A percentile compares a stretch with the other conserved stretches of the same genome.
These are phyloP conservation scores for Lentinula aciculospora DNA, from an alignment of 768 basidiomycete genomes.

Conservation along the genomic window DNA sequence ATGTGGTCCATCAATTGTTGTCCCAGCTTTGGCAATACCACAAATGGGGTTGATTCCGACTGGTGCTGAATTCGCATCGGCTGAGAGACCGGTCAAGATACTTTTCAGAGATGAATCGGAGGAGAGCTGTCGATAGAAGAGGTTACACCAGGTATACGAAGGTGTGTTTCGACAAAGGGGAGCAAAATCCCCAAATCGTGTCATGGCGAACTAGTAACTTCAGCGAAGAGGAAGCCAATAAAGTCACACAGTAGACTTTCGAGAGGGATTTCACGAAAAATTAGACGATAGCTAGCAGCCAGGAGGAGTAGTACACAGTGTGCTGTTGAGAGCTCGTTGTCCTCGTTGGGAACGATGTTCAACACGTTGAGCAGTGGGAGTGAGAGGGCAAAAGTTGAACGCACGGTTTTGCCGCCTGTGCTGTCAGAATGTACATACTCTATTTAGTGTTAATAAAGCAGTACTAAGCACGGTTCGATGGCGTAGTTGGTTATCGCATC, in stretches of 20 bases:
- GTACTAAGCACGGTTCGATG: not conserved
- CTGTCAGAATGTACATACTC: no score
- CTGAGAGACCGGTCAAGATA: slow-evolving; percentile 36
- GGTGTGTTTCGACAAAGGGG: slow-evolving; percentile 63
- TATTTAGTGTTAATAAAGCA: not conserved
- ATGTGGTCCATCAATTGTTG: slow-evolving; percentile 33
- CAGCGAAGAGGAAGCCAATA: not conserved
- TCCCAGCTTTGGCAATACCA: slow-evolving; percentile 61
- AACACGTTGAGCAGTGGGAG: not conserved
- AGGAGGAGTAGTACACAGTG: not conserved
- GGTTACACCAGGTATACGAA: slow-evolving; percentile 90
- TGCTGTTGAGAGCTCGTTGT: not conserved
- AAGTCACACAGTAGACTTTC: not conserved
- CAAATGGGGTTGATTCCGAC: slow-evolving; percentile 82
- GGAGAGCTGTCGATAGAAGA: slow-evolving; percentile 74
- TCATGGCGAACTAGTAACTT: slow-evolving; percentile 24
- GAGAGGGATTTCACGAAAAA: not conserved
- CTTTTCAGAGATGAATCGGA: slow-evolving; percentile 18
- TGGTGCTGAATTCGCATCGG: slow-evolving; percentile 49
- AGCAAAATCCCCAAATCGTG: slow-evolving; percentile 69
- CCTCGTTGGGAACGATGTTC: not conserved
- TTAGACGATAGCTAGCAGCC: no score
- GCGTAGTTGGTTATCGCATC: slow-evolving; percentile 6
- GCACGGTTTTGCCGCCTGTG: no score
- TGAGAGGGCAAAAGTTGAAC: no score